Conservation (phyloP, 78 protist genomes). For the Pigoraptor vietnamica region DNA sequence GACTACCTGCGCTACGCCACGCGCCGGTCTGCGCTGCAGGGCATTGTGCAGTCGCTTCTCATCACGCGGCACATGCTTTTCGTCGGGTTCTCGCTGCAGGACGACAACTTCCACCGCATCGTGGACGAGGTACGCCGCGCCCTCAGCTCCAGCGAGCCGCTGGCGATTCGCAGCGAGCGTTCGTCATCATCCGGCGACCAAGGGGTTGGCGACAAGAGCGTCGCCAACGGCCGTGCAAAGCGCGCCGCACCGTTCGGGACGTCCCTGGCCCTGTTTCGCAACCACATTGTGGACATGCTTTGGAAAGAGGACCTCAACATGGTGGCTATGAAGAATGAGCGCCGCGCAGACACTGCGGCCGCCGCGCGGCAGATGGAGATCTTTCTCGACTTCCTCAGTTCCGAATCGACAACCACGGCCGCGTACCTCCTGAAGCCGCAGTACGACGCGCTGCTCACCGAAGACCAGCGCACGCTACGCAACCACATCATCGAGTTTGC, state of each 20-base stretch:
- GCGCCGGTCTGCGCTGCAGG: conserved; percentile 47
- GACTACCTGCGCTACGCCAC: conserved; percentile 45
- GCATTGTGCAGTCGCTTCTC: conserved; percentile 52
- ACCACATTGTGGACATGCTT: background rate
- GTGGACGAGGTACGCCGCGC: conserved; percentile 18
- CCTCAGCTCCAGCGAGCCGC: background rate
- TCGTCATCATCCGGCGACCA: background rate
- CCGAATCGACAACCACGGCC: background rate
- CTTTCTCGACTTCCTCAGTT: conserved; percentile 15
- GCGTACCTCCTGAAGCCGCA: conserved; percentile 12
- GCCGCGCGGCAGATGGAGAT: background rate
- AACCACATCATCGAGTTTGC: background rate
- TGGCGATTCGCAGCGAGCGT: background rate
- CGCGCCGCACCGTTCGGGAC: background rate
- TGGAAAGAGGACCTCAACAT: conserved; percentile 9
- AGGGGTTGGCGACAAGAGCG: background rate
- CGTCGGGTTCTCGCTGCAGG: conserved; percentile 60
- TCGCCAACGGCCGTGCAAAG: background rate
- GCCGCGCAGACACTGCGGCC: background rate
- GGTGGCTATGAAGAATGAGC: background rate
- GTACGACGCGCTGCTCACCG: conserved; percentile 12
- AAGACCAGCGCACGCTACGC: background rate
- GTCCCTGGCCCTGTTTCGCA: background rate
- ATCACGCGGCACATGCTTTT: conserved; percentile 62
- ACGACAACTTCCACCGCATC: conserved; percentile 54